Conservation (phyloP, 1,284 basidiomycete genomes). For the Ganoderma lingzhi region DNA sequence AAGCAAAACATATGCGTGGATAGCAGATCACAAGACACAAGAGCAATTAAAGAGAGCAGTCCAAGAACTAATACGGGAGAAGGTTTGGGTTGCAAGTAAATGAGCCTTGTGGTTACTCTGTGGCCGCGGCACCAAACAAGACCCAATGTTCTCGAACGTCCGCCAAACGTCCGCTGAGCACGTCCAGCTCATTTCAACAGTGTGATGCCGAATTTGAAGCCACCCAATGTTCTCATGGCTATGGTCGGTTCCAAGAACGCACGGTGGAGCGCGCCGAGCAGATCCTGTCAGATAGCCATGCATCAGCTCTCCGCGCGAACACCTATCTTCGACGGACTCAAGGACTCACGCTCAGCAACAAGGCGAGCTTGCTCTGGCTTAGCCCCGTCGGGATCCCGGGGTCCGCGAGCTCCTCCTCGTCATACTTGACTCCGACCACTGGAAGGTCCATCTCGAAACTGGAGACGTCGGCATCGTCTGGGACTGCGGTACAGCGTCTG, state of each 20-base stretch:
- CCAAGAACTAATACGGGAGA: not conserved
- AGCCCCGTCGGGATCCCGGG: not conserved
- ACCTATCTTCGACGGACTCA: not conserved
- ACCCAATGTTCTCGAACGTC: not conserved
- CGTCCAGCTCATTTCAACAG: not conserved
- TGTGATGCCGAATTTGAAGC: not conserved
- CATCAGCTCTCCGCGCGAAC: not conserved
- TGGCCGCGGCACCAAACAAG: not conserved
- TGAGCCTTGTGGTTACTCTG: not conserved
- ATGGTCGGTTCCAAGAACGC: not conserved
- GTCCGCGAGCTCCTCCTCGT: not conserved
- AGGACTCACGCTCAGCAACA: not conserved
- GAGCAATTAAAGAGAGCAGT: not conserved
- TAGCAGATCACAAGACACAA: not conserved
- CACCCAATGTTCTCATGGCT: not conserved
- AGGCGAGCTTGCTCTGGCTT: slow-evolving; percentile 3
- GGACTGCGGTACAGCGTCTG: not conserved
- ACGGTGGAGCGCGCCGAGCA: slow-evolving; percentile 7
- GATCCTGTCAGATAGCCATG: not conserved
- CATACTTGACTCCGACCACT: slow-evolving; percentile 2
- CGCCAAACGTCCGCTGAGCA: not conserved
- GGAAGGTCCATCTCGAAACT: slow-evolving; percentile 1
- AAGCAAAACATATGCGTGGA: not conserved
- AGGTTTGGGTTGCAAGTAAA: not conserved
- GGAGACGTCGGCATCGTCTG: slow-evolving; percentile 1